Evolutionary conservation across 352 stramenopile species (phyloP).

Genomic region (Plasmopara halstedii): DNA sequence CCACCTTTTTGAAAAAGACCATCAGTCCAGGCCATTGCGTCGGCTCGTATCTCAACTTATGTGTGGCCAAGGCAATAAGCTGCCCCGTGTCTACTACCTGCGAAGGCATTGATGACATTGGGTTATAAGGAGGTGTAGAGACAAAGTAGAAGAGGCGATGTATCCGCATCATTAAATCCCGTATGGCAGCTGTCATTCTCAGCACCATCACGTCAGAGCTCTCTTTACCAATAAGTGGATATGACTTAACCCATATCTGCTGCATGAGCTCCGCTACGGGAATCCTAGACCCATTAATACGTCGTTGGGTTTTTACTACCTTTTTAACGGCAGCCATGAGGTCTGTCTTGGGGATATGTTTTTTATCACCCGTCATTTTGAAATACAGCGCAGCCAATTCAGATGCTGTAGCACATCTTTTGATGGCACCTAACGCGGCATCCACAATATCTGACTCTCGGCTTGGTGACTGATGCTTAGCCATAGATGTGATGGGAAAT

Average conservation of each 20-base stretch:
- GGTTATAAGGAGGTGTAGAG: slow-evolving; percentile 28
- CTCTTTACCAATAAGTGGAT: slow-evolving; percentile 26
- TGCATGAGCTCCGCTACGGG: slow-evolving; percentile 54
- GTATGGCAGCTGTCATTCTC: slow-evolving; percentile 28
- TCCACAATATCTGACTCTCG: slow-evolving; percentile 13
- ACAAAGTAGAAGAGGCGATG: slow-evolving; percentile 73
- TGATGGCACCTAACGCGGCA: slow-evolving; percentile 39
- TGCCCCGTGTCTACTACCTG: slow-evolving; percentile 11
- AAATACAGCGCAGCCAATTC: slow-evolving; percentile 47
- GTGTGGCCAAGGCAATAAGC: slow-evolving; percentile 18
- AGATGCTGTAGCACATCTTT: slow-evolving; percentile 34
- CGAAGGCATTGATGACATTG: slow-evolving; percentile 11
- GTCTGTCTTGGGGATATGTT: slow-evolving; percentile 30
- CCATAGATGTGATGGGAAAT: slow-evolving; percentile 10
- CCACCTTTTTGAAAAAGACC: slow-evolving; percentile 61
- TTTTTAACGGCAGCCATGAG: slow-evolving; percentile 34
- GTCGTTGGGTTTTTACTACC: slow-evolving; percentile 48
- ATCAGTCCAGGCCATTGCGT: slow-evolving; percentile 70
- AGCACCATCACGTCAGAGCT: slow-evolving; percentile 42
- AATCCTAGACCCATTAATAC: slow-evolving; percentile 66
- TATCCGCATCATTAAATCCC: slow-evolving; percentile 56
- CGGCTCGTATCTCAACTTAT: slow-evolving; percentile 32
- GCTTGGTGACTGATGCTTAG: slow-evolving; percentile 1
- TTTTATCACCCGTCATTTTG: slow-evolving; percentile 47
- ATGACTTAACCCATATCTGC: slow-evolving; percentile 41